Conservation (phyloP, 2,329 filamentous ascomycete genomes). For the Diplodia sapinea region DNA sequence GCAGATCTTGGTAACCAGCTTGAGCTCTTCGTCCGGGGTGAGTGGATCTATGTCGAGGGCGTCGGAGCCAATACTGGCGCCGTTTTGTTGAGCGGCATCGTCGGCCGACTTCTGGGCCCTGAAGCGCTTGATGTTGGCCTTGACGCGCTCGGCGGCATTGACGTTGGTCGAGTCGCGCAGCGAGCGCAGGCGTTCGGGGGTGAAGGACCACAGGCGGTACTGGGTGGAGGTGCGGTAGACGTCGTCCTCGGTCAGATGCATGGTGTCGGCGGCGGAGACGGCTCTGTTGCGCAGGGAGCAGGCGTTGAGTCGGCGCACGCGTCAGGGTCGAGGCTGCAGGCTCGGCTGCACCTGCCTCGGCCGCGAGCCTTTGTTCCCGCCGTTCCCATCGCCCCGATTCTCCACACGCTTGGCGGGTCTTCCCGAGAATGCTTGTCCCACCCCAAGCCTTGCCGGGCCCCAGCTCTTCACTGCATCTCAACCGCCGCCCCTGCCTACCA, state of each 20-base stretch:
- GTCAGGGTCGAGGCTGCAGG: not conserved
- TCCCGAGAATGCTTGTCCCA: slow-evolving; percentile 10
- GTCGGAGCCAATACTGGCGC: slow-evolving; percentile 45
- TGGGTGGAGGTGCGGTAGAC: slow-evolving; percentile 90
- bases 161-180: slow-evolving; percentile 80
- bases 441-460: not conserved
- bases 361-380: not conserved
- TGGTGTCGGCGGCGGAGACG: slow-evolving; percentile 32
- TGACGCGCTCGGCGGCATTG: slow-evolving; percentile 72
- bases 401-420: slow-evolving; percentile 16
- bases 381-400: not conserved
- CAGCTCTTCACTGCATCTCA: not conserved
- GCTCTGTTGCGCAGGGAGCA: slow-evolving; percentile 10
- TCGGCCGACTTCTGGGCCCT: slow-evolving; percentile 49
- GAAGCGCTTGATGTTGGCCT: slow-evolving; percentile 60
- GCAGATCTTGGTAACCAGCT: slow-evolving; percentile 81
- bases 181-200: slow-evolving; percentile 70
- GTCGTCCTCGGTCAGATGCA: slow-evolving; percentile 80
- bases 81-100: slow-evolving; percentile 39
- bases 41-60: slow-evolving; percentile 71
- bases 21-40: slow-evolving; percentile 80
- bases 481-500: not conserved
- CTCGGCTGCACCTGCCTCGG: slow-evolving; percentile 15
- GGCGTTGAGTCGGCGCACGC: slow-evolving; percentile 18
- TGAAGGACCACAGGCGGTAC: slow-evolving; percentile 92